Base-by-base conservation (phyloP, 768 basidiomycete species). In the Amanita pallidorosea region DNA sequence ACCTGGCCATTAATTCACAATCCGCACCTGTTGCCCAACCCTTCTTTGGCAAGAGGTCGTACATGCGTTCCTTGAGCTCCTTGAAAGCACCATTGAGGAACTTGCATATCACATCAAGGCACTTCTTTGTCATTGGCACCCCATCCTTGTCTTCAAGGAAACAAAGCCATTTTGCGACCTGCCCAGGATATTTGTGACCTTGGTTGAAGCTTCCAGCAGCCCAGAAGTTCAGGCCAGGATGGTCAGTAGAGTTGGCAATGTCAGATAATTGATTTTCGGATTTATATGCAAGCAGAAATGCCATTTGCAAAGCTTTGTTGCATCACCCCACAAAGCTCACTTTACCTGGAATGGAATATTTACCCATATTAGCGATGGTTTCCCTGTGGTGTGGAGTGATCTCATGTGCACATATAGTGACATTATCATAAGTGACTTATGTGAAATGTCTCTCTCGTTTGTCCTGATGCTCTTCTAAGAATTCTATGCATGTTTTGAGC, bases 211-310 rank as follows among this genome's bases (percentile, higher is more conserved):
- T 45, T 31, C 43, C 43, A 31, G 12, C 3, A 3, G 43, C 43
- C 43, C 43, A 45, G 27, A 45, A 45, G 2, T 45, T 45, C 43
- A 45, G 27, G 27, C 6, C 7, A 31, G 43, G 12, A 29, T 17
- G 1, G 0, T 45, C 27, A 31, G 12, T 31, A 22, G 8, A 5
- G 15, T 46, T 33, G 12, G 36, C 20, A 22, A 36, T 36, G 45
- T 6, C 5, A 7, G 45, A 20, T 22, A 35, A n/a, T 36, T 47
- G 20, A 36, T 35, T 33, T 47, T 47, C 13, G 2, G 46, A 37
- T 36, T 35, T 47, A 15, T 47, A 47, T 38, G 47, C 47, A n/a
- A 47, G 35, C 11, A 25, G 47, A 8, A 47, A 47, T 38, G 6
- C 47, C 2, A 36, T 22, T 23, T 36, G 6, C 35, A 47, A 47